These are phyloP conservation scores for Pleurotus tuoliensis DNA, from an alignment of 768 basidiomycete species.

Conservation along the genomic window DNA sequence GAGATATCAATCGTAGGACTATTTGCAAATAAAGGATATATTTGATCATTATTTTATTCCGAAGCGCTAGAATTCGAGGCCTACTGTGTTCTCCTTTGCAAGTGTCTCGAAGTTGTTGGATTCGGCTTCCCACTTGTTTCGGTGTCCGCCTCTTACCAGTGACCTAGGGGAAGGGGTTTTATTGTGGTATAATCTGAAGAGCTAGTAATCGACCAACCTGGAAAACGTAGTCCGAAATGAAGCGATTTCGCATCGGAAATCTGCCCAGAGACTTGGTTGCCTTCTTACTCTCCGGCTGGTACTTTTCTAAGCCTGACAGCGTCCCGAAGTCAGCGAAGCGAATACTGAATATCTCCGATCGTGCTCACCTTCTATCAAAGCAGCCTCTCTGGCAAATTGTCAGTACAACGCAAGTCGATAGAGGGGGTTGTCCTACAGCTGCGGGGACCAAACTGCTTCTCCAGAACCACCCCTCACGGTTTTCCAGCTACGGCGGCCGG, in stretches of 20 bases:
- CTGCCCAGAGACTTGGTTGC: slow-evolving; percentile 47
- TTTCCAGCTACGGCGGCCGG: slow-evolving; percentile 50
- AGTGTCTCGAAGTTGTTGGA: slow-evolving; percentile 54
- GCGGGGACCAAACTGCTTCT: slow-evolving; percentile 59
- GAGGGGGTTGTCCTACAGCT: slow-evolving; percentile 25
- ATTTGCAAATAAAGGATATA: neutral
- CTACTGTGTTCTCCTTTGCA: slow-evolving; percentile 38
- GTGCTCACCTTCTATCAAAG: slow-evolving; percentile 46
- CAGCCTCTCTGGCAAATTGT: slow-evolving; percentile 34
- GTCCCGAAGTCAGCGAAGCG: neutral
- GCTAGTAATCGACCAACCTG: slow-evolving; percentile 13
- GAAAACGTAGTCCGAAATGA: slow-evolving; percentile 57
- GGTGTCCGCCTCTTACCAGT: slow-evolving; percentile 52
- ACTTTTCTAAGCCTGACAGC: slow-evolving; percentile 40
- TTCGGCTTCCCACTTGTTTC: slow-evolving; percentile 56
- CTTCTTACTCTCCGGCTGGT: slow-evolving; percentile 44
- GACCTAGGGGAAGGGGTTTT: neutral
- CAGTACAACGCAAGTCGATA: neutral
- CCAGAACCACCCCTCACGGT: slow-evolving; percentile 41
- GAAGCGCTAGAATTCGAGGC: neutral
- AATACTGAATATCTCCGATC: neutral
- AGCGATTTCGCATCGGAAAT: slow-evolving; percentile 58
- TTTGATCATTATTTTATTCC: neutral
- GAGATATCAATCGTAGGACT: slow-evolving; percentile 5
- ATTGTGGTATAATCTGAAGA: neutral